Evolutionary conservation across 805 yeast species (phyloP).

Genomic region (Kodamaea hsintzibuensis): DNA sequence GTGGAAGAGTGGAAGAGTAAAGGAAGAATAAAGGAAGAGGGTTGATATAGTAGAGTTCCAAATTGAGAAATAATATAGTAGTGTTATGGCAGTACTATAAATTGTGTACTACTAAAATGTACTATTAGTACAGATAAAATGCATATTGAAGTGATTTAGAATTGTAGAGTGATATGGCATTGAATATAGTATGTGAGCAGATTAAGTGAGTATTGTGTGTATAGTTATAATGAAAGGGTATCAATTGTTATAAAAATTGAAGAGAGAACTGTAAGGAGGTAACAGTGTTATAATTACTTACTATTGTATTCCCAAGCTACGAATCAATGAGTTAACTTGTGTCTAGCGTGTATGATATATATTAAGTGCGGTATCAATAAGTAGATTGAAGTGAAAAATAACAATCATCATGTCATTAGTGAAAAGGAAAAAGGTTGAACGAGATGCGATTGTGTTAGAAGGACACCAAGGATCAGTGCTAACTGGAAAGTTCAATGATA

Average conservation of each 20-base stretch:
- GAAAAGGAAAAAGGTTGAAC: slow-evolving; percentile 29
- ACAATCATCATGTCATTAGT: slow-evolving; percentile 29
- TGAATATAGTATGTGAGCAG: too few relatives aligned
- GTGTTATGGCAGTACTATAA: not conserved
- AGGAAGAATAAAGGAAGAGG: too few relatives aligned
- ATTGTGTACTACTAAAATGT: not conserved
- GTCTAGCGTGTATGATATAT: too few relatives aligned
- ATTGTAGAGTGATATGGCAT: not conserved
- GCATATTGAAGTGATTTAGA: not conserved
- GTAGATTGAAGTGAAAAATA: not conserved
- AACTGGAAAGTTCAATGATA: slow-evolving; percentile 49
- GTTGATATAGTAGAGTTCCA: not conserved
- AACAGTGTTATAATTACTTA: too few relatives aligned
- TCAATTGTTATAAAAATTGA: too few relatives aligned
- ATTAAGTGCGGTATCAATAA: not conserved
- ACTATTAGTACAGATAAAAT: not conserved
- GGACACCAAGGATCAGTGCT: slow-evolving; percentile 59
- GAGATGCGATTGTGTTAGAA: slow-evolving; percentile 36
- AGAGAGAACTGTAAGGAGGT: too few relatives aligned
- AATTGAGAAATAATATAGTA: not conserved
- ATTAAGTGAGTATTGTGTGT: too few relatives aligned
- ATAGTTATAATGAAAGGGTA: too few relatives aligned
- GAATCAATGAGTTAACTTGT: too few relatives aligned
- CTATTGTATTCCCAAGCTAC: too few relatives aligned
- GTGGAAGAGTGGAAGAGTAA: too few relatives aligned